Evolutionary conservation across 495 filamentous ascomycete genomes (phyloP), one percentile per base, ranked within the genome.

Genomic region (Rhypophila decipiens): DNA sequence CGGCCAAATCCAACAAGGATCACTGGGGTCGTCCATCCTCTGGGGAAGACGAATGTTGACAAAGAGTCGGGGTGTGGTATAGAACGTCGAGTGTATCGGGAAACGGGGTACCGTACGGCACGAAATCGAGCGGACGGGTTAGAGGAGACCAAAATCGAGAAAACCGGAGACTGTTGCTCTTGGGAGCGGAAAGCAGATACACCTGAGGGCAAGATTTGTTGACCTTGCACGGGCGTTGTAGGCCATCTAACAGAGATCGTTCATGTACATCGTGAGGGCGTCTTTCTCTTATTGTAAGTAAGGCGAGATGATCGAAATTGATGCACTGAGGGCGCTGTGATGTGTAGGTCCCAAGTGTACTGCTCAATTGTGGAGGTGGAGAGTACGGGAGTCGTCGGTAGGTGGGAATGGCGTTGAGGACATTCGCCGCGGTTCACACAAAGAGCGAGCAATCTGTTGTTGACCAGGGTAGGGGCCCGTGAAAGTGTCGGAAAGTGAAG

Each of bases 11-110:
- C 56, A 68, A 50, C 60, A 59, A 31, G 47, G 34, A 23, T 58
- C 61, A 12, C 21, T 43, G 12, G 65, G 59, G 43, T 73, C 70
- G 53, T 75, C 70, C 72, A 75, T 74, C 47, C 58, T 69, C 56
- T 50, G 52, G 41, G 11, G 50, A 42, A 39, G 41, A 22, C 11
- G 31, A 20, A 37, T 42, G 12, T 11, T 21, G 34, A 38, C 23
- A 24, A 43, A 34, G 42, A 48, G 31, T 46, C 42, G n/a, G 27
- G 46, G 43, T 12, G 20, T 3, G 37, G 15, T 33, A 39, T 39
- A 39, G 21, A 23, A 19, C 15, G n/a, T n/a, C 15, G 24, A 39
- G 40, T 20, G 38, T 35, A 39, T 27, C 21, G 46, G 24, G 38
- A 20, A 23, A n/a, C n/a, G 42, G 50, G 41, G 50, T 49, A 52